Percentiles rank a stretch among this genome's conserved stretches.
These are phyloP conservation scores for Mycothermus thermophilus DNA, from an alignment of 495 filamentous ascomycete genomes.

Conservation along the genomic window DNA sequence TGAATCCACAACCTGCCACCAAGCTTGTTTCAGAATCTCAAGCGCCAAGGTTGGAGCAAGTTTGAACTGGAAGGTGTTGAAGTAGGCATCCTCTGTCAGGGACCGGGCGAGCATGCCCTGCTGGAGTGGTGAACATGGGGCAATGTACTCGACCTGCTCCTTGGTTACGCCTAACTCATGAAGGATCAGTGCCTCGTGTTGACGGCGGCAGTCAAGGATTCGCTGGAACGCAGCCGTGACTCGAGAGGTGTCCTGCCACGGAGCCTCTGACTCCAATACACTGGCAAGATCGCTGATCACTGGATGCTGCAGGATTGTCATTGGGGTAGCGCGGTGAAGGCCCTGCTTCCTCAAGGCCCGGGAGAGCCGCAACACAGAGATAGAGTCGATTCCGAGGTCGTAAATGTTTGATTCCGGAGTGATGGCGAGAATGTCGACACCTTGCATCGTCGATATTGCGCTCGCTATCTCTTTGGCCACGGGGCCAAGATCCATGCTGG, in stretches of 20 bases:
- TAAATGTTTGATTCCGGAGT: slow-evolving; percentile 51
- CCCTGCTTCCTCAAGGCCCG: slow-evolving; percentile 38
- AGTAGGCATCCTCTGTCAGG: slow-evolving; percentile 47
- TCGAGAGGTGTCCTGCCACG: too few species aligned
- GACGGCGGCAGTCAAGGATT: slow-evolving; percentile 20
- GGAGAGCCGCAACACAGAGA: slow-evolving; percentile 55
- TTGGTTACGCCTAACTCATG: slow-evolving; percentile 28
- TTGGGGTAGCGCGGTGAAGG: slow-evolving; percentile 42
- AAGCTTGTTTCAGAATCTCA: slow-evolving; percentile 34
- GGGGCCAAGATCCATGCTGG: slow-evolving; percentile 14
- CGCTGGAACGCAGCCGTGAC: slow-evolving; percentile 11
- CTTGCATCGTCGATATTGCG: slow-evolving; percentile 38
- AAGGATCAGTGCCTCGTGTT: slow-evolving; percentile 19
- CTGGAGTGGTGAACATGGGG: slow-evolving; percentile 66
- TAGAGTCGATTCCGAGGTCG: slow-evolving; percentile 71
- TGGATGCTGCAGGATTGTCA: slow-evolving; percentile 52
- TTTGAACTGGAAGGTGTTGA: slow-evolving; percentile 51
- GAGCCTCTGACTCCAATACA: slow-evolving; percentile 1
- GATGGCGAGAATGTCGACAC: slow-evolving; percentile 30
- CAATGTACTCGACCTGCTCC: slow-evolving; percentile 49
- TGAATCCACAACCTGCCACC: slow-evolving; percentile 30
- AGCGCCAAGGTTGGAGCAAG: slow-evolving; percentile 30
- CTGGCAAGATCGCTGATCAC: slow-evolving; percentile 12
- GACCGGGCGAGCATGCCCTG: slow-evolving; percentile 65
- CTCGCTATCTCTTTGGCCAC: slow-evolving; percentile 34